Conservation (phyloP, 805 yeast species). For the Schwanniomyces sp. region DNA sequence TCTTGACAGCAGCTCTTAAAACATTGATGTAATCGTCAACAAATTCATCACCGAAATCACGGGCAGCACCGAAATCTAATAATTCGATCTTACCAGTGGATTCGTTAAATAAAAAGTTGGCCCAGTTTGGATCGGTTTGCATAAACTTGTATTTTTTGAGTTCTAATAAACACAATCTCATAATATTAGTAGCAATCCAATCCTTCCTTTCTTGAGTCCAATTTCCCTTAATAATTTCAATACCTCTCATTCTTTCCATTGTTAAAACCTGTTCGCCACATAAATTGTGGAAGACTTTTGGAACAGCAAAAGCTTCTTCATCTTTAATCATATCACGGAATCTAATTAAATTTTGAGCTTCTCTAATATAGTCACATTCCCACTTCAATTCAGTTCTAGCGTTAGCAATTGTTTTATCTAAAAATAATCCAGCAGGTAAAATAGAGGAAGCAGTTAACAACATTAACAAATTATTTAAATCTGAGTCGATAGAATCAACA, state of each 20-base stretch:
- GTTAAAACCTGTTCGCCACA: conserved; percentile 85
- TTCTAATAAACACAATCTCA: conserved; percentile 85
- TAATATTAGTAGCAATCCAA: conserved; percentile 80
- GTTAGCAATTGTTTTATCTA: conserved; percentile 89
- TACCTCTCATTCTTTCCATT: conserved; percentile 85
- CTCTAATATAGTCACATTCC: conserved; percentile 96
- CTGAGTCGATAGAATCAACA: conserved; percentile 89
- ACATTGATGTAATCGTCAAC: conserved; percentile 66
- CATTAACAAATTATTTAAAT: conserved; percentile 80
- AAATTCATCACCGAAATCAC: conserved; percentile 71
- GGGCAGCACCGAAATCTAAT: conserved; percentile 93
- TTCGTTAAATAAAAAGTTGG: conserved; percentile 84
- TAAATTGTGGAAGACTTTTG: conserved; percentile 71
- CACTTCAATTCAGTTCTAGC: conserved; percentile 92
- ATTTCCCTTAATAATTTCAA: conserved; percentile 73
- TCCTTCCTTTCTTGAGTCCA: conserved; percentile 73
- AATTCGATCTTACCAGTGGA: conserved; percentile 74
- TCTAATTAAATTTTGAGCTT: conserved; percentile 71
- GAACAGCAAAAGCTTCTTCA: conserved; percentile 72
- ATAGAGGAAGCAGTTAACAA: conserved; percentile 82
- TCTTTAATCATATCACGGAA: conserved; percentile 59
- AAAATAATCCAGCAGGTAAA: conserved; percentile 86
- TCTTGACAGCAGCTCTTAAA: conserved; percentile 69
- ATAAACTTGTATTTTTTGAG: conserved; percentile 82
- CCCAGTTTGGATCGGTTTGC: conserved; percentile 99